A percentile compares a stretch with the other conserved stretches of the same genome.
phyloP scores from a whole-genome alignment of 371 early-diverging fungal species.

The Mortierella sp. region DNA sequence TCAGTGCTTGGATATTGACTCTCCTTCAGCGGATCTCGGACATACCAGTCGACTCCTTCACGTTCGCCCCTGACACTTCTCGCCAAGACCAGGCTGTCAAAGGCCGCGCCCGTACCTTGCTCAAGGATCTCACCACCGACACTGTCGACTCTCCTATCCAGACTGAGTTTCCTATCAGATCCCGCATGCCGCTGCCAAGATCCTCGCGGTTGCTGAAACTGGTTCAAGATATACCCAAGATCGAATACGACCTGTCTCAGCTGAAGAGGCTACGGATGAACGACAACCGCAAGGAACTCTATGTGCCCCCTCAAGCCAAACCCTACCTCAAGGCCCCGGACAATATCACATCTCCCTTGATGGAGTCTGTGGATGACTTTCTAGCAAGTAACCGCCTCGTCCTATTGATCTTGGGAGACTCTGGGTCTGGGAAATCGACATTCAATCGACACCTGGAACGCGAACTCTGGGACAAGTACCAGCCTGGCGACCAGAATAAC shows the following conservation, averaged over 20 bases:
- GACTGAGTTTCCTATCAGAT: background rate
- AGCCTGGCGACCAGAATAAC: background rate
- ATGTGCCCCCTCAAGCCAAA: constrained; percentile 9
- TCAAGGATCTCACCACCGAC: background rate
- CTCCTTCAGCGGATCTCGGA: constrained; percentile 3
- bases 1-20: constrained; percentile 1
- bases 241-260: background rate
- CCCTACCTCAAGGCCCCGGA: background rate
- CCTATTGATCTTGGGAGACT: constrained; percentile 21
- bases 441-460: constrained; percentile 14
- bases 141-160: background rate
- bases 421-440: constrained; percentile 25
- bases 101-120: background rate
- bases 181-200: constrained; percentile 4
- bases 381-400: background rate
- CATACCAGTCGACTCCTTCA: background rate
- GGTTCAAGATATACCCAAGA: constrained; percentile 2
- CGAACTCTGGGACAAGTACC: constrained; percentile 16
- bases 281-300: background rate
- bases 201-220: background rate
- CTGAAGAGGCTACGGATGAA: background rate
- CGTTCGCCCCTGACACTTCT: background rate
- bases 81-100: background rate
- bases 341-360: background rate
- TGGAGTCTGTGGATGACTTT: background rate